Percentiles rank a stretch among this genome's conserved stretches.
Conservation (phyloP, 139 green algal species). For the Chlamydomonas incerta region DNA sequence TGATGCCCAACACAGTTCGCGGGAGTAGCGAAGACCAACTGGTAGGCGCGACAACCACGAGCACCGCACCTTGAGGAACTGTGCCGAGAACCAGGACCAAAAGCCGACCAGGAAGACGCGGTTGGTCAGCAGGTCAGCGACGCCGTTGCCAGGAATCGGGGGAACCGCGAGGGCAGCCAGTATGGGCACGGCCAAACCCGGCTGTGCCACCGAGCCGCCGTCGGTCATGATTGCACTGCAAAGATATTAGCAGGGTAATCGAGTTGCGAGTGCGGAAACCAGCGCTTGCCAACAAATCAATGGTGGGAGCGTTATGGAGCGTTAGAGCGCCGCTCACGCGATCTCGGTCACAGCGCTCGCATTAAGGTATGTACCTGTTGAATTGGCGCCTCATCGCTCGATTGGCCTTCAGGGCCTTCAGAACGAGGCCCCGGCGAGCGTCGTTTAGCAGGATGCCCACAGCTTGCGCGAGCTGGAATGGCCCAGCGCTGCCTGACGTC, state of each 20-base stretch:
- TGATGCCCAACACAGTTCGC: too few species aligned
- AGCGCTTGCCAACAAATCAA: too few species aligned
- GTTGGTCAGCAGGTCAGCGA: slow-evolving; percentile 75
- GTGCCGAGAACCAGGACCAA: slow-evolving; percentile 88
- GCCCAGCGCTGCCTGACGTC: not conserved
- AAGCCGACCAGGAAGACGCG: slow-evolving; percentile 91
- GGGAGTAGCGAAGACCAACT: too few species aligned
- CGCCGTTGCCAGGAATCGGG: slow-evolving; percentile 47
- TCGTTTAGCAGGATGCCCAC: not conserved
- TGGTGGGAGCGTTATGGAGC: too few species aligned
- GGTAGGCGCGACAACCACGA: too few species aligned
- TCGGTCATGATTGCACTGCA: not conserved
- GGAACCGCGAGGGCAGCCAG: slow-evolving; percentile 30
- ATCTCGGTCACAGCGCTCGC: not conserved
- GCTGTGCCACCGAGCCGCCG: not conserved
- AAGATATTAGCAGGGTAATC: not conserved
- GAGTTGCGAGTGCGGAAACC: not conserved
- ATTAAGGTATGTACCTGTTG: not conserved
- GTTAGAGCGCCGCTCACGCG: too few species aligned
- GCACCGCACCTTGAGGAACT: slow-evolving; percentile 82
- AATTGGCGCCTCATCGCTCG: not conserved
- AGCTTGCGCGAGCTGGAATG: not conserved
- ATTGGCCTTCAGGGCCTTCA: slow-evolving; percentile 1
- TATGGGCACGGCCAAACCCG: not conserved
- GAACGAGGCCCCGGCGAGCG: not conserved